Base-by-base conservation (phyloP, 495 filamentous ascomycete species). In the Lophium mytilinum region DNA sequence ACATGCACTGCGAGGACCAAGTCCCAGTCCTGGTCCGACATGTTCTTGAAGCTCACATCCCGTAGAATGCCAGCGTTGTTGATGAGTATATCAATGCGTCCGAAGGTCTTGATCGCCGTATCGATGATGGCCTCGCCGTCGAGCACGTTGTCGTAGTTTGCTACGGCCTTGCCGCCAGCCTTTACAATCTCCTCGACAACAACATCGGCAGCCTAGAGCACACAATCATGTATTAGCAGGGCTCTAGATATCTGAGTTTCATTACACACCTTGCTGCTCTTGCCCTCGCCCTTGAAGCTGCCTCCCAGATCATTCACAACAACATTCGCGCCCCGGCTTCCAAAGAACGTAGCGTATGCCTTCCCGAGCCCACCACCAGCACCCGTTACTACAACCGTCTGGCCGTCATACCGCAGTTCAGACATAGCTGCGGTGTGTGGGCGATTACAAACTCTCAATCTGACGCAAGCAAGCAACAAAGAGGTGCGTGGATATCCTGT, bases 31-130 rank as follows among this genome's bases (percentile, higher is more conserved):
- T 83, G 71, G 69, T 97, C 92, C 70, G 85, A 90, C 89, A 97
- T 96, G 74, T 98, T 98, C 83, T 95, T 95, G 76, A 98, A 97
- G 78, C 86, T 90, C 67, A 98, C 69, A 78, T 98, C 93, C 56
- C 93, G 87, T 53, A 98, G 80, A 67, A 98, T 98, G 68, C 93
- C 93, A 56, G 93, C 93, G 69, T 97, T 98, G 81, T 98, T 98
- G 72, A 97, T 82, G 61, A 98, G 84, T 47, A 98, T 77, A 74
- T 98, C 93, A 69, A 98, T 82, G 61, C 91, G 86, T 62, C 93
- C 94, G 66, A 90, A 98, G 60, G 78, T 80, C 76, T 92, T 82
- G 67, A 97, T 90, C 62, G 93, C 94, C 18, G 93, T 96, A 56
- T 96, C 87, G 76, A 98, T 95, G 71, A 98, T 97, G 68, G 77